A percentile compares a stretch with the other conserved stretches of the same genome.
phyloP scores from a whole-genome alignment of 2,329 filamentous ascomycete genomes.

The Paecilomyces variotii region DNA sequence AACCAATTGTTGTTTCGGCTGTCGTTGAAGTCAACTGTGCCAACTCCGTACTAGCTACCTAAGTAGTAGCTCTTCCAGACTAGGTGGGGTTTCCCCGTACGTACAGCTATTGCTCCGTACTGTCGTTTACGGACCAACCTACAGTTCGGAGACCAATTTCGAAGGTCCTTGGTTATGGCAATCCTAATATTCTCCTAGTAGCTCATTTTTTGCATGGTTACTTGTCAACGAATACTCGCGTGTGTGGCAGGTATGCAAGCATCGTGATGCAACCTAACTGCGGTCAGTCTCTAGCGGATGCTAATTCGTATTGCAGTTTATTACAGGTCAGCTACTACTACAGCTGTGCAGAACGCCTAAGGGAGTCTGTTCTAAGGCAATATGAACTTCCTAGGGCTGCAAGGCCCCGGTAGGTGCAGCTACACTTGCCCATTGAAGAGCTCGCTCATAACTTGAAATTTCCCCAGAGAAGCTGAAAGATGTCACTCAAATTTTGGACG shows the following conservation, averaged over 20 bases:
- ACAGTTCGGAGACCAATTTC: not conserved
- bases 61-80: not conserved
- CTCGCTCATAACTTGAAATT: not conserved
- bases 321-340: not conserved
- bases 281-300: not conserved
- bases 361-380: not conserved
- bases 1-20: not conserved
- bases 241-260: not conserved
- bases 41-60: not conserved
- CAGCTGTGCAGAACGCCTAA: not conserved
- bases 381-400: not conserved
- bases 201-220: too few species aligned
- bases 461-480: conserved; percentile 57
- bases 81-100: not conserved
- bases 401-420: not conserved
- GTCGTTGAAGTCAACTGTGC: not conserved
- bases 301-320: not conserved
- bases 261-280: not conserved
- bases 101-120: not conserved
- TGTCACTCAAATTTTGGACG: conserved; percentile 56
- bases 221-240: too few species aligned
- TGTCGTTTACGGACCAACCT: not conserved
- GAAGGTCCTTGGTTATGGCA: not conserved
- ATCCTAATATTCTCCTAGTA: too few species aligned
- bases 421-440: not conserved